Percentiles rank a stretch among this genome's conserved stretches.
phyloP scores from a whole-genome alignment of 306 rosid species.

The Quercus gilva region DNA sequence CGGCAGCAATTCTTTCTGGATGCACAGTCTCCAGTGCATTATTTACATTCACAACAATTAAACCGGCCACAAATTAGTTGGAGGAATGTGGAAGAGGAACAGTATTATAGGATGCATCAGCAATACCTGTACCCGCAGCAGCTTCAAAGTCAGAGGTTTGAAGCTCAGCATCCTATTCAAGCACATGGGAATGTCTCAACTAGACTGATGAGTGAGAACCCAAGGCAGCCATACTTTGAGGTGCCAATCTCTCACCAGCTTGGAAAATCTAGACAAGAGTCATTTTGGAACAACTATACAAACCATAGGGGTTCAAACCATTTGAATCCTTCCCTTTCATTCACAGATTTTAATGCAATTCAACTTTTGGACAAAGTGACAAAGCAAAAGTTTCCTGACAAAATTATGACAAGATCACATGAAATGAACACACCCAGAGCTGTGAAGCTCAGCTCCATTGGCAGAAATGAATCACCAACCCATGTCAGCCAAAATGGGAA shows the following conservation, averaged over 20 bases:
- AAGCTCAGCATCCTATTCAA: conserved; percentile 37
- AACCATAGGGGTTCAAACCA: conserved; percentile 27
- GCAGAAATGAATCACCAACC: conserved; percentile 28
- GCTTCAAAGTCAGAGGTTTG: conserved; percentile 32
- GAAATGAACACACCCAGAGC: conserved; percentile 30
- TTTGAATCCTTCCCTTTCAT: conserved; percentile 24
- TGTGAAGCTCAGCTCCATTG: conserved; percentile 32
- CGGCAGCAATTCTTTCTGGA: conserved; percentile 33
- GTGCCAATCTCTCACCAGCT: conserved; percentile 33
- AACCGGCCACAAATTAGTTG: conserved; percentile 35
- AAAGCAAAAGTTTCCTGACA: conserved; percentile 35
- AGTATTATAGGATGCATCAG: conserved; percentile 25
- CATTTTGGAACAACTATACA: conserved; percentile 26
- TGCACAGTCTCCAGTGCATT: conserved; percentile 22
- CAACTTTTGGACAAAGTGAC: conserved; percentile 28
- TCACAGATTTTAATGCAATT: conserved; percentile 20
- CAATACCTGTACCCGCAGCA: conserved; percentile 35
- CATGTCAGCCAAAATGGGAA: conserved; percentile 30
- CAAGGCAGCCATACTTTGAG: conserved; percentile 35
- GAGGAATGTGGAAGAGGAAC: conserved; percentile 44
- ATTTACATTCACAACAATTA: conserved; percentile 29
- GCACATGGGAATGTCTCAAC: conserved; percentile 26
- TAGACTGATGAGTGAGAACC: conserved; percentile 13
- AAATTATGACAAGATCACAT: conserved; percentile 26
- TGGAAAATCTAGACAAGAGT: conserved; percentile 29